Evolutionary conservation across 2,329 filamentous ascomycete species (phyloP).

Genomic region (Orbilia brochopaga): DNA sequence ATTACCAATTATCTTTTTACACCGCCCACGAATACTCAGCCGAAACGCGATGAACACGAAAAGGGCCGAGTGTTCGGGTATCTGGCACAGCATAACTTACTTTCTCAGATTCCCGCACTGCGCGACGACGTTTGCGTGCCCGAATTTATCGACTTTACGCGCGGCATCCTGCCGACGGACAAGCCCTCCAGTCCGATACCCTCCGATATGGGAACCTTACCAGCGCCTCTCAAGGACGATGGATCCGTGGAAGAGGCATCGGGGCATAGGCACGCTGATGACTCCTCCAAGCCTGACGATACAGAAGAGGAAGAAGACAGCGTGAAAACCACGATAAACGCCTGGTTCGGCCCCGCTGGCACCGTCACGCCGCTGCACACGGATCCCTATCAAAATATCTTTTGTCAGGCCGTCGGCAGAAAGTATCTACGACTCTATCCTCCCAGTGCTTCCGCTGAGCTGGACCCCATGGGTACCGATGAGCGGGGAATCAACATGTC

Average conservation of each 20-base stretch:
- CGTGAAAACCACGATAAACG: slow-evolving; percentile 73
- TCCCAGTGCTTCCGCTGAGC: slow-evolving; percentile 65
- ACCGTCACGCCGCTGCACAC: slow-evolving; percentile 94
- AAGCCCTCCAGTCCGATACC: slow-evolving; percentile 64
- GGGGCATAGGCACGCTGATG: no score
- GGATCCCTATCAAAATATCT: slow-evolving; percentile 90
- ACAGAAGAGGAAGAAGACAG: slow-evolving; percentile 58
- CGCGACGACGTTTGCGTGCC: slow-evolving; percentile 77
- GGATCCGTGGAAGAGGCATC: slow-evolving; percentile 53
- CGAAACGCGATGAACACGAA: slow-evolving; percentile 27
- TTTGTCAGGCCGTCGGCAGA: slow-evolving; percentile 83
- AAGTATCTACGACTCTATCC: slow-evolving; percentile 93
- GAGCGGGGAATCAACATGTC: slow-evolving; percentile 81
- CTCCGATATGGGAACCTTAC: no score
- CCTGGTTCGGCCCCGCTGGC: slow-evolving; percentile 86
- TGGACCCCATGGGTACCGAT: slow-evolving; percentile 70
- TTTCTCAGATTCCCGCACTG: slow-evolving; percentile 78
- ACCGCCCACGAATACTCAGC: slow-evolving; percentile 51
- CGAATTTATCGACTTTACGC: slow-evolving; percentile 65
- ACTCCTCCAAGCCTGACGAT: slow-evolving; percentile 54
- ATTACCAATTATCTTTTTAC: slow-evolving; percentile 67
- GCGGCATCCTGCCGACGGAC: slow-evolving; percentile 65
- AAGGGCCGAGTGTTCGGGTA: slow-evolving; percentile 70
- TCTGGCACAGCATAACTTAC: slow-evolving; percentile 88
- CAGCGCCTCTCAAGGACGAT: slow-evolving; percentile 56